Base-by-base conservation (phyloP, 306 rosid species). In the Chamaecrista fasciculata region DNA sequence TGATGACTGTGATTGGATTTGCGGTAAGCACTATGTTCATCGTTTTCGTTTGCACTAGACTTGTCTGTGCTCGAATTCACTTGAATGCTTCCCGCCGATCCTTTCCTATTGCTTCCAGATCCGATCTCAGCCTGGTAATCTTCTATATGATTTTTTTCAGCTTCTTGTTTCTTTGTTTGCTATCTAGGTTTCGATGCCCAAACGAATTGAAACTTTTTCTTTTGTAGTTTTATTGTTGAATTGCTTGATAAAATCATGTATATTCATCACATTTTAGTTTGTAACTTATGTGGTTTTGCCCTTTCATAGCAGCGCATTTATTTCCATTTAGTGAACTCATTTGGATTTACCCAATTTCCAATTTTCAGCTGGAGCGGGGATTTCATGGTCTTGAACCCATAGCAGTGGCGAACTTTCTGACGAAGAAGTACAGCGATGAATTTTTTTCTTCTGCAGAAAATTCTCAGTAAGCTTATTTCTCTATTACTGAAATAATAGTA, bases 1-100 rank as follows among this genome's bases (percentile, higher is more conserved):
- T 92, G 79, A 92, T 92, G 98, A 92, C 93, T n/a, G 91, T 86
- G 72, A 87, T 90, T 84, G 98, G 96, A 16, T 92, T 92, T 53
- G 89, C 86, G n/a, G 96, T 92, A 60, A 92, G 98, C 84, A 84
- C 92, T 66, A 76, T 86, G 93, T 92, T 92, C 91, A 92, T 92
- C 79, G 89, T 92, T 53, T 90, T 87, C 70, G 89, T 92, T 9
- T 92, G 92, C 72, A 89, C 96, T 0, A 86, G 96, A 55, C 92
- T 92, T n/a, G 39, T 92, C 48, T 92, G 98, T 76, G 96, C 96
- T 44, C 84, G 93, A 82, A 87, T 92, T 81, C 98, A 86, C 58
- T 76, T 86, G 73, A 87, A 86, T 81, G 89, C 89, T 77, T 76
- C 89, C 2, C 78, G 96, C 59, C 84, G 98, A 65, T 84, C 98